Evolutionary conservation across 768 basidiomycete genomes (phyloP), one percentile per base, ranked within the genome.

Genomic region (Phanerochaete sordida): DNA sequence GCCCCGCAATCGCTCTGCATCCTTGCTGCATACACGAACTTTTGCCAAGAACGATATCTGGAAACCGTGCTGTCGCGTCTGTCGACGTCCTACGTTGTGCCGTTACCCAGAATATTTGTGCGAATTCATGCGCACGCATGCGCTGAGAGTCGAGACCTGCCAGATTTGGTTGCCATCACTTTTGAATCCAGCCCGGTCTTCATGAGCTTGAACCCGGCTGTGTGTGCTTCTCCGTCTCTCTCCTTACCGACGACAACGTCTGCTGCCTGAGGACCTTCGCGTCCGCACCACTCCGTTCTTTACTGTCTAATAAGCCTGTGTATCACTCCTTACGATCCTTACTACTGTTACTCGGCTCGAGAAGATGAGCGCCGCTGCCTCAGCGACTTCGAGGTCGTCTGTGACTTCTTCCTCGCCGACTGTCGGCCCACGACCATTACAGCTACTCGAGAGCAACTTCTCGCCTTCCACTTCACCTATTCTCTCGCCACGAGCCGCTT

Each of bases 351-450:
- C 35, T 27, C 21, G 15, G n/a, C 33, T 44, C 50, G 31, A 44
- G 26, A 53, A 21, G 13, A 62, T 57, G 56, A 51, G 48, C 50
- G 28, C 60, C 12, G 35, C 30, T 37, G 30, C 19, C 54, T 26
- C 51, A 45, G 23, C 43, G 9, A 30, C 37, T 27, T 16, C 27
- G 21, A 28, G 23, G 7, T 51, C 60, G 46, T 43, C 58, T 53
- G 35, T 28, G 13, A 21, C 66, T 63, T 62, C 54, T 56, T n/a
- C n/a, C n/a, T 58, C 65, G 24, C 56, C 71, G 24, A 65, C 70
- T 21, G 56, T 65, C n/a, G 78, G 73, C 35, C 80, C 81, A 30
- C 76, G 80, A 37, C 78, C 81, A 9, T 74, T 84, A 31, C 82
- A 80, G 59, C 76, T 84, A 37, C 70, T 79, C 48, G 72, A 77